Conservation (phyloP, 305 asterid genomes). For the Fraxinus velutina region DNA sequence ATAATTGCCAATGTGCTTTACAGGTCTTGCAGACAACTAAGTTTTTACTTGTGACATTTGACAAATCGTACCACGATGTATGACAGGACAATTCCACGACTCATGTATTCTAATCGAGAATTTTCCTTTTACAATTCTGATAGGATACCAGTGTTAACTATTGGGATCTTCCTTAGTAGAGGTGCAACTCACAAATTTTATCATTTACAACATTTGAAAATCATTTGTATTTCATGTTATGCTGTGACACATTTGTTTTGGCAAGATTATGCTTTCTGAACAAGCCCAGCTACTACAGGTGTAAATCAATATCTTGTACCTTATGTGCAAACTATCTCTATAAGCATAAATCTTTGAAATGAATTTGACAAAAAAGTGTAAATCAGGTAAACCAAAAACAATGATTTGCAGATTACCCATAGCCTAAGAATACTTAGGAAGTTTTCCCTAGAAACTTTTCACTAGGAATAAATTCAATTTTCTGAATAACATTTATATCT, state of each 20-base stretch:
- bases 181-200: not conserved
- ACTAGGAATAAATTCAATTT: not conserved
- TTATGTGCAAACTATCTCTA: not conserved
- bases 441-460: not conserved
- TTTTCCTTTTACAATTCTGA: not conserved
- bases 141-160: not conserved
- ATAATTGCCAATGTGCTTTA: not conserved
- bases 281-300: not conserved
- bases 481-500: not conserved
- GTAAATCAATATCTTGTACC: not conserved
- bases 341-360: not conserved
- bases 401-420: not conserved
- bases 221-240: not conserved
- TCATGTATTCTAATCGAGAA: slow-evolving; percentile 2
- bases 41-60: not conserved
- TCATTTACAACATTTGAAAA: not conserved
- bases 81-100: not conserved
- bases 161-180: not conserved
- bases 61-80: not conserved
- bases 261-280: not conserved
- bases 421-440: not conserved
- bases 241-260: not conserved
- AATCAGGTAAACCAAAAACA: not conserved
- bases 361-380: not conserved
- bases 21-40: not conserved